Evolutionary conservation across 2,329 filamentous ascomycete genomes (phyloP).

Genomic region (Colletotrichum orchidophilum): DNA sequence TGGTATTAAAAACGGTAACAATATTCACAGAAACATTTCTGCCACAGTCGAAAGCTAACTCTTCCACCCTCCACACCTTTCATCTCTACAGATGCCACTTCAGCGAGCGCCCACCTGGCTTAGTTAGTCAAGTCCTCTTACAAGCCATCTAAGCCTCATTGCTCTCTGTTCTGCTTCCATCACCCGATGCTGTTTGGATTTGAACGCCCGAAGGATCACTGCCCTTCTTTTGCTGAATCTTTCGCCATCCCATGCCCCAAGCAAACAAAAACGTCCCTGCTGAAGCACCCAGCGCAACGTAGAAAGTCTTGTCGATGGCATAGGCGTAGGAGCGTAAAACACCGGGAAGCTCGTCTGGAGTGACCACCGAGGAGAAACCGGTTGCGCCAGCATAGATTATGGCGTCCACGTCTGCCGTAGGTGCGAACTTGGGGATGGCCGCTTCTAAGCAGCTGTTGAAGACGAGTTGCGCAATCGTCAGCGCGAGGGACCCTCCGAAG

Average conservation of each 20-base stretch:
- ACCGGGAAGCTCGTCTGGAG: neutral
- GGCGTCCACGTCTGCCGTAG: neutral
- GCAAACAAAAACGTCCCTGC: neutral
- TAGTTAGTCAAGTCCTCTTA: neutral
- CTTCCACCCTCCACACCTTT: neutral
- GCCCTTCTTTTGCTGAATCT: neutral
- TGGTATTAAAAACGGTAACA: too few species aligned
- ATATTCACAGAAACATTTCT: too few species aligned
- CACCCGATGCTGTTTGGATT: neutral
- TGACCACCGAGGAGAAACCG: neutral
- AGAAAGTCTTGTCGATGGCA: conserved; percentile 1
- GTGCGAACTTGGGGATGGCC: neutral
- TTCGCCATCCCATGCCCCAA: neutral
- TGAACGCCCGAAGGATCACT: neutral
- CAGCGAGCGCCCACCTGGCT: neutral
- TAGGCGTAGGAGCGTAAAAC: neutral
- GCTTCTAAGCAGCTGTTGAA: neutral
- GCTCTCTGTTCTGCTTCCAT: neutral
- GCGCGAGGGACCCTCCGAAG: neutral
- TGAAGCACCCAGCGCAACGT: neutral
- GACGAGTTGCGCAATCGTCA: neutral
- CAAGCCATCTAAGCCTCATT: neutral
- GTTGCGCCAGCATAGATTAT: conserved; percentile 1
- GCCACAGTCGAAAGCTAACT: too few species aligned
- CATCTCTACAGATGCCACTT: neutral